Conservation (phyloP, 345 rosid species). For the Brassica cretica region DNA sequence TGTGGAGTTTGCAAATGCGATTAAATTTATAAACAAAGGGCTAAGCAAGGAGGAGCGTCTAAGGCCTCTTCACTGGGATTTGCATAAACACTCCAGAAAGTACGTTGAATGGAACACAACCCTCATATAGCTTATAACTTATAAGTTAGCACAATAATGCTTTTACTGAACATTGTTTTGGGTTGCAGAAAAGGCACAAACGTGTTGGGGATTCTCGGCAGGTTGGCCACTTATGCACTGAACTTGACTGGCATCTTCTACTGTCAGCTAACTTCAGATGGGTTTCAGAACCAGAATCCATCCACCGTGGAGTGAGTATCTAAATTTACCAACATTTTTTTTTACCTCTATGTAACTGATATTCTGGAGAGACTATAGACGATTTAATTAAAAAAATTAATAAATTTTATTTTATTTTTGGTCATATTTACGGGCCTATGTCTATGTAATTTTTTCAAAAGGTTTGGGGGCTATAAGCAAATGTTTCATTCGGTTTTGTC, state of each 20-base stretch:
- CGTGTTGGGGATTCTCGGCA: conserved; percentile 64
- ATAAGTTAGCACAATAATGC: neutral
- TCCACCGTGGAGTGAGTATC: conserved; percentile 63
- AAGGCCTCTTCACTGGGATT: conserved; percentile 88
- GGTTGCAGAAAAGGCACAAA: conserved; percentile 59
- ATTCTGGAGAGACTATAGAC: no score
- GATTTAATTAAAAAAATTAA: no score
- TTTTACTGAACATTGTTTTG: neutral
- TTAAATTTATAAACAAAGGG: conserved; percentile 61
- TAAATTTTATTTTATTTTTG: no score
- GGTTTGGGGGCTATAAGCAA: no score
- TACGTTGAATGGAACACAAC: conserved; percentile 34
- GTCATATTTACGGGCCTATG: no score
- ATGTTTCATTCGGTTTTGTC: no score
- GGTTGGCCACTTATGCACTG: conserved; percentile 67
- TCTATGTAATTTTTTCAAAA: no score
- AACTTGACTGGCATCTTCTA: conserved; percentile 79
- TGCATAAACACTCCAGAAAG: conserved; percentile 75
- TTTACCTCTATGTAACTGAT: neutral
- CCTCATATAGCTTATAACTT: conserved; percentile 10
- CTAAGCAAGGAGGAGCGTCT: conserved; percentile 63
- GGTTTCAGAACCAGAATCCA: conserved; percentile 37
- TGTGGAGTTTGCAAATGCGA: conserved; percentile 77
- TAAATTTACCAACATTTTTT: neutral
- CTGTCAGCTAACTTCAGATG: conserved; percentile 57